Base-by-base conservation (phyloP, 2,329 filamentous ascomycete genomes). In the Colletotrichum camelliae region DNA sequence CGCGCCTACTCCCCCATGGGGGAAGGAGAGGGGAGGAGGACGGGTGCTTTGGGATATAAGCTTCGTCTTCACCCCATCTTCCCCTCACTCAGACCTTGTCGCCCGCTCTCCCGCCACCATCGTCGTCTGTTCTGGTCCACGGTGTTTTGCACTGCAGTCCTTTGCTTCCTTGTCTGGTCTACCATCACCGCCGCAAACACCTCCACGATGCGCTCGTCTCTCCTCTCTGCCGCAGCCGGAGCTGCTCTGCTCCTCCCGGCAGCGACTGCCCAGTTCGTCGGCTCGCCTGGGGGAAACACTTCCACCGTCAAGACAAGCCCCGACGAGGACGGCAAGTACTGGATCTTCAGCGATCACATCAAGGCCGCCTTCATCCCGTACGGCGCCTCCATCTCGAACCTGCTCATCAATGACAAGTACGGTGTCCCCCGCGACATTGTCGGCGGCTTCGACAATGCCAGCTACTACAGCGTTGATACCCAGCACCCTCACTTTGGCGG, bases 381-480 rank as follows among this genome's bases (percentile, higher is more conserved):
- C 80, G 94, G 94, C 77, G 94, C 94, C 9, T 92, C 92, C 74
- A 90, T 96, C 80, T 90, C 93, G 74, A 93, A 95, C 81, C 87
- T 96, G 68, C 88, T 94, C 82, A 88, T 96, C 82, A 89, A 91
- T 48, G 94, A 95, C 83, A 90, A 91, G 79, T 88, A 93, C 78
- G 94, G 93, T 61, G 85, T 93, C 58, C 88, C 91, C 81, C 90
- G 94, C 75, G 94, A 96, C 81, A 87, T 96, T 66, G 91, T 96
- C 1, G 89, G 90, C 62, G 94, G 94, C 64, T 96, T 92, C 80
- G 94, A 96, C 85, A 95, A 95, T 81, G 94, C 94, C 61, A 91
- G 87, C 68, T 92, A 94, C 85, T 96, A 96, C 85, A 85, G 83
- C 75, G 82, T 91, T 65, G 93, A 95, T 83, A 84, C 84, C 75